These are phyloP conservation scores for Calonectria naviculata DNA, from an alignment of 2,329 filamentous ascomycete species.

Conservation along the genomic window DNA sequence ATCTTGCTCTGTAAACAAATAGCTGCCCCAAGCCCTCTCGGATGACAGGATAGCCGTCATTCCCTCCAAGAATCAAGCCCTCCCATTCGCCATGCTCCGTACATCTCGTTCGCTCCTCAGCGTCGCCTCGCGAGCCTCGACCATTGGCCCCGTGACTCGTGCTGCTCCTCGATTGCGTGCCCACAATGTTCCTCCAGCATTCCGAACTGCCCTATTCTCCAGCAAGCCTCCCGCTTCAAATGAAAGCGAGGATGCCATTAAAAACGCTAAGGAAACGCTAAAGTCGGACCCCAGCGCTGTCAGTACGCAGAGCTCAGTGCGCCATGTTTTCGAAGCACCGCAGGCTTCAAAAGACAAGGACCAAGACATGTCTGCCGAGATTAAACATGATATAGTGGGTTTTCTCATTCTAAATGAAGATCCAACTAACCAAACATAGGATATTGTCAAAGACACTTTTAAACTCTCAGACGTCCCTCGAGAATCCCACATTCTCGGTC, in stretches of 20 bases:
- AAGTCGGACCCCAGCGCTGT: constrained; percentile 70
- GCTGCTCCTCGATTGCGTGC: constrained; percentile 19
- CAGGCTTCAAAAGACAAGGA: constrained; percentile 20
- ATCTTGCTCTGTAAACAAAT: not conserved
- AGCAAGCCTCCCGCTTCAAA: constrained; percentile 46
- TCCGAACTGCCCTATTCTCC: constrained; percentile 34
- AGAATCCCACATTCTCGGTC: constrained; percentile 74
- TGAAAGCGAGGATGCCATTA: constrained; percentile 67
- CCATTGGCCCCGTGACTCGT: constrained; percentile 8
- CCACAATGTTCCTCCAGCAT: constrained; percentile 23
- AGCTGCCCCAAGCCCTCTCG: not conserved
- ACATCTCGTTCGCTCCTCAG: constrained; percentile 39
- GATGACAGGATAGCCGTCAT: not conserved
- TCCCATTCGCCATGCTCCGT: constrained; percentile 43
- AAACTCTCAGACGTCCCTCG: constrained; percentile 72
- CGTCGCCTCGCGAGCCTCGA: constrained; percentile 30
- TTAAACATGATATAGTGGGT: constrained; percentile 68
- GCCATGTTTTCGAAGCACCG: constrained; percentile 57
- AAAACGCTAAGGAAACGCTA: constrained; percentile 66
- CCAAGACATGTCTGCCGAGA: constrained; percentile 44
- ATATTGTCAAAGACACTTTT: constrained; percentile 77
- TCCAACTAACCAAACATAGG: constrained; percentile 51
- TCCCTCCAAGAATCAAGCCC: not conserved
- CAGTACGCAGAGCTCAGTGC: constrained; percentile 65
- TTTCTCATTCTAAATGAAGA: not conserved